Evolutionary conservation across 306 rosid species (phyloP).

Genomic region (Vigna trinervia): DNA sequence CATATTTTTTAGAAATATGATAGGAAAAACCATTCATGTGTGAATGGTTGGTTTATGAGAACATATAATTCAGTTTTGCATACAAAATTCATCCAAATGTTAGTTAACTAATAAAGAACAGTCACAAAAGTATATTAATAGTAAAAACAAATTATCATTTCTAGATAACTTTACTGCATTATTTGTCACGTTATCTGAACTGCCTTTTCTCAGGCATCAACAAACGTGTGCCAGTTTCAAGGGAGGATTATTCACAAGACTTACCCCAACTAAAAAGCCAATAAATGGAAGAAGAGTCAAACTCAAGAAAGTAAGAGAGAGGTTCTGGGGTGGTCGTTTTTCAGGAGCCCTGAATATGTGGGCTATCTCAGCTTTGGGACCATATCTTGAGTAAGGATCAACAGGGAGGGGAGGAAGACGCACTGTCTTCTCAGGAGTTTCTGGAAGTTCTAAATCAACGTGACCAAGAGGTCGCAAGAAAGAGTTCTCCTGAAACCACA

Average conservation of each 20-base stretch:
- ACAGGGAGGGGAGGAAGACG: constrained; percentile 77
- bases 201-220: constrained; percentile 2
- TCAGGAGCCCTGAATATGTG: constrained; percentile 94
- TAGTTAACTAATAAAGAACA: constrained; percentile 7
- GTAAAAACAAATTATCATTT: constrained; percentile 19
- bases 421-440: constrained; percentile 88
- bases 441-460: constrained; percentile 92
- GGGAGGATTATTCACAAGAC: constrained; percentile 44
- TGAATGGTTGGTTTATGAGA: not conserved
- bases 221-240: constrained; percentile 5
- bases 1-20: not conserved
- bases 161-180: not conserved
- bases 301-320: constrained; percentile 87
- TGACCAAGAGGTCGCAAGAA: constrained; percentile 75
- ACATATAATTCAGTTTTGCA: not conserved
- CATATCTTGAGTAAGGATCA: constrained; percentile 79
- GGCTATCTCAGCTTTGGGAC: constrained; percentile 85
- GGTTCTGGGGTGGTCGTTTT: constrained; percentile 82
- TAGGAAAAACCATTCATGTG: not conserved
- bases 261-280: constrained; percentile 92
- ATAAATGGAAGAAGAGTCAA: constrained; percentile 74
- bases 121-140: constrained; percentile 3
- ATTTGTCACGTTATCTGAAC: constrained; percentile 18
- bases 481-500: constrained; percentile 85
- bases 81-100: not conserved